These are phyloP conservation scores for Exobasidium cylindrosporum DNA, from an alignment of 1,284 basidiomycete genomes.

Conservation along the genomic window DNA sequence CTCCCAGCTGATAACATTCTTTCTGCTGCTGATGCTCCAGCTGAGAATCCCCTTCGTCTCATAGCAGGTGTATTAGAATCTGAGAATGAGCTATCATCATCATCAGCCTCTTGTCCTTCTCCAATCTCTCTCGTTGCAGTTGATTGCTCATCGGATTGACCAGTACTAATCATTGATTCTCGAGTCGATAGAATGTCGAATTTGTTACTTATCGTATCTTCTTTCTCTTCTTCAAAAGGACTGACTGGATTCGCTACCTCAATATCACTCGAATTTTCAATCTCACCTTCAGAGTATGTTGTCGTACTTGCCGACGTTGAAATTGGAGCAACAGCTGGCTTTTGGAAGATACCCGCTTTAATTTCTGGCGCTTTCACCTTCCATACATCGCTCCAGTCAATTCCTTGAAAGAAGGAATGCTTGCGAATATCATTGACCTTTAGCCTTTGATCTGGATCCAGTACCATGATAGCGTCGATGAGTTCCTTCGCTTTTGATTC, in stretches of 20 bases:
- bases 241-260: background rate
- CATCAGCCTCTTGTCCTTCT: slow-evolving; percentile 14
- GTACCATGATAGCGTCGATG: slow-evolving; percentile 57
- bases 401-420: slow-evolving; percentile 33
- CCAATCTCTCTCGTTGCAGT: background rate
- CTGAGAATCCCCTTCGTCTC: slow-evolving; percentile 10
- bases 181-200: background rate
- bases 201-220: background rate
- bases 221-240: background rate
- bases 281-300: slow-evolving; percentile 4
- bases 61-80: slow-evolving; percentile 6
- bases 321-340: slow-evolving; percentile 19
- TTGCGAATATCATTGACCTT: slow-evolving; percentile 22
- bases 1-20: background rate
- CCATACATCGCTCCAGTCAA: slow-evolving; percentile 42
- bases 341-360: slow-evolving; percentile 27
- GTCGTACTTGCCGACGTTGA: too few species aligned
- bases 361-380: slow-evolving; percentile 20
- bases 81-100: slow-evolving; percentile 18
- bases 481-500: slow-evolving; percentile 58
- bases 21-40: slow-evolving; percentile 4
- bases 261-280: slow-evolving; percentile 11
- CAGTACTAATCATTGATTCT: background rate
- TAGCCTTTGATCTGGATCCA: slow-evolving; percentile 33
- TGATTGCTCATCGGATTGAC: background rate